phyloP scores from a whole-genome alignment of 2,329 filamentous ascomycete species.

The Leptosphaerulina australis region DNA sequence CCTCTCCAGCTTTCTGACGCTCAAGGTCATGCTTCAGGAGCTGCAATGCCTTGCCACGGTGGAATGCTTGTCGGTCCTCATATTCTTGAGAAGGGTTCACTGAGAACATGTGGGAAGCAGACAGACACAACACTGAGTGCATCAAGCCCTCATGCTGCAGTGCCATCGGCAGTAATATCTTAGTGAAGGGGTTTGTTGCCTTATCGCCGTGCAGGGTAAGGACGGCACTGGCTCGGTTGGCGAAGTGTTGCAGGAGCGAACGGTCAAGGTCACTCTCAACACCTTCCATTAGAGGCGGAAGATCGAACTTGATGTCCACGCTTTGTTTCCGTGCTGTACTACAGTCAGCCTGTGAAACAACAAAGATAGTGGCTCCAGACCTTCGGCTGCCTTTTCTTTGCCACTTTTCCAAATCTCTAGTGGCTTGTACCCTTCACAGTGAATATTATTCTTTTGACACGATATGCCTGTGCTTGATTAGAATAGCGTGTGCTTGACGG shows the following conservation, averaged over 20 bases:
- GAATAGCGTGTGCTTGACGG: slow-evolving; percentile 1
- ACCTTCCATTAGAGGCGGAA: slow-evolving; percentile 73
- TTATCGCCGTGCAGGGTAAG: slow-evolving; percentile 81
- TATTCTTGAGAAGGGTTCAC: slow-evolving; percentile 58
- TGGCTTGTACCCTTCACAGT: slow-evolving; percentile 88
- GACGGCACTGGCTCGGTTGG: slow-evolving; percentile 76
- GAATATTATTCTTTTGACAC: slow-evolving; percentile 90
- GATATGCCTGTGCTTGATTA: slow-evolving; percentile 68
- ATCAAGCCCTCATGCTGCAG: slow-evolving; percentile 80
- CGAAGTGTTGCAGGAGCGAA: slow-evolving; percentile 83
- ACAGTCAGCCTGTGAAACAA: slow-evolving; percentile 23
- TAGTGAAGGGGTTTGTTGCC: slow-evolving; percentile 79
- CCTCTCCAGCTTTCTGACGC: slow-evolving; percentile 47
- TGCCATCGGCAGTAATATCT: slow-evolving; percentile 81
- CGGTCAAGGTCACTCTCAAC: slow-evolving; percentile 81
- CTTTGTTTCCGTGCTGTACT: slow-evolving; percentile 43
- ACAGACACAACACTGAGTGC: slow-evolving; percentile 86
- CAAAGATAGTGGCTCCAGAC: slow-evolving; percentile 35
- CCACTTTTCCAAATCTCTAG: slow-evolving; percentile 88
- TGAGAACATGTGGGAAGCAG: slow-evolving; percentile 73
- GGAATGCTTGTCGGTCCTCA: slow-evolving; percentile 57
- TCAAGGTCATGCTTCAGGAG: slow-evolving; percentile 57
- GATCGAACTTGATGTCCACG: slow-evolving; percentile 51
- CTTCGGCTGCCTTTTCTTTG: slow-evolving; percentile 74
- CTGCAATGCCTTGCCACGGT: slow-evolving; percentile 51